Evolutionary conservation across 345 rosid species (phyloP).

Genomic region (Salix arbutifolia): DNA sequence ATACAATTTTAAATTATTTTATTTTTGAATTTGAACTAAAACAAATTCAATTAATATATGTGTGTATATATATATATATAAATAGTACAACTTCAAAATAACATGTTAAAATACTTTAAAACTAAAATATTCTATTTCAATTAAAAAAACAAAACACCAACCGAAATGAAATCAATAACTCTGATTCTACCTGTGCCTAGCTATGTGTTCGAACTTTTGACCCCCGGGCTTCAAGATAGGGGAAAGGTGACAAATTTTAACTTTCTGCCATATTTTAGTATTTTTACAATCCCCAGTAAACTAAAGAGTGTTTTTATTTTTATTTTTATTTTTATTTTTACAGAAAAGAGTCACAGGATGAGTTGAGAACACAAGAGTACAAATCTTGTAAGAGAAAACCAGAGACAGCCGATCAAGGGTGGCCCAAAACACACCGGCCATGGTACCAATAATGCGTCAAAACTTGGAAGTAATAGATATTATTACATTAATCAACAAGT

Average conservation of each 20-base stretch:
- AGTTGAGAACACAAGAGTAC: background rate
- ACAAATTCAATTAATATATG: too few species aligned
- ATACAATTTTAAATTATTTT: too few species aligned
- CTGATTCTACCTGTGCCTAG: background rate
- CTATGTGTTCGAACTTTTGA: background rate
- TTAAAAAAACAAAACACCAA: too few species aligned
- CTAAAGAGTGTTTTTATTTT: background rate
- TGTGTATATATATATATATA: too few species aligned
- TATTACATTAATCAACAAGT: background rate
- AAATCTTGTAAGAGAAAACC: background rate
- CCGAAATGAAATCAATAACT: too few species aligned
- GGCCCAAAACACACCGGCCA: background rate
- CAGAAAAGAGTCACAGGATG: background rate
- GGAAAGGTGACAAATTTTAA: background rate
- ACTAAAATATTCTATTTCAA: too few species aligned
- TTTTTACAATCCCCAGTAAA: background rate
- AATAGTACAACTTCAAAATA: too few species aligned
- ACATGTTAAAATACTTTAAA: fast-evolving
- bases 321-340: too few species aligned
- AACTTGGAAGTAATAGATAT: background rate
- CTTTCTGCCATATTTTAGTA: background rate
- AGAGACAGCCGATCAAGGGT: background rate
- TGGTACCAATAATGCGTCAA: background rate
- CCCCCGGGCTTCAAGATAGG: background rate
- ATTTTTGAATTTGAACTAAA: too few species aligned